Evolutionary conservation across 352 stramenopile species (phyloP), one percentile per base, ranked within the genome.

Genomic region (Phytophthora chlamydospora): DNA sequence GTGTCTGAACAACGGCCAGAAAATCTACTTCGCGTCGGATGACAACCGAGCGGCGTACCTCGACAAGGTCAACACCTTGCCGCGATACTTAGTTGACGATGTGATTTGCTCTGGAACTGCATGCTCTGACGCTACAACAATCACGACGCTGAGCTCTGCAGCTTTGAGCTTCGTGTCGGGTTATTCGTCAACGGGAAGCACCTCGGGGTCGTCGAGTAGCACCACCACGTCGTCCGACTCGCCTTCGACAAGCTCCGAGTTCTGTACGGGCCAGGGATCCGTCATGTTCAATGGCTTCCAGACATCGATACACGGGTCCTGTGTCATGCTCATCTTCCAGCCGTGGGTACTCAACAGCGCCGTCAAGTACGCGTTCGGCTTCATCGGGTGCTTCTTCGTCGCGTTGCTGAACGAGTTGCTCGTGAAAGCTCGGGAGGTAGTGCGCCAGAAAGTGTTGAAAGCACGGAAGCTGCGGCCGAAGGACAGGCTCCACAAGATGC

Each of bases 251-350:
- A 64, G 38, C 54, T 48, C 53, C 1, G 39, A 39, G 5, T 87
- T 87, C 21, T 87, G 77, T 49, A 68, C 71, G 17, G 77, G 75
- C 46, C 69, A 78, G 49, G 77, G 77, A 33, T 83, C 80, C 4
- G 75, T 82, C 24, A 90, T 90, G 80, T 85, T 90, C 50, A 85
- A 86, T 51, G 80, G 80, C 44, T 89, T 90, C 62, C 76, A 85
- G 41, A 77, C 75, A 27, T 77, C 76, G 14, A 78, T 86, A 41
- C 71, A 83, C 58, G 78, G 74, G 21, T 76, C 74, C n/a, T 90
- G 80, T 33, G 69, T 83, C 36, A 58, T 73, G 40, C 66, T 90
- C 6, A 75, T 90, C 45, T 90, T 90, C 64, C 68, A 75, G 21
- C 71, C 80, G 32, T 90, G 80, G 80, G 75, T 89, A 16, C 73